A percentile compares a stretch with the other conserved stretches of the same genome.
Conservation (phyloP, 805 yeast species). For the Candida vartiovaarae region DNA sequence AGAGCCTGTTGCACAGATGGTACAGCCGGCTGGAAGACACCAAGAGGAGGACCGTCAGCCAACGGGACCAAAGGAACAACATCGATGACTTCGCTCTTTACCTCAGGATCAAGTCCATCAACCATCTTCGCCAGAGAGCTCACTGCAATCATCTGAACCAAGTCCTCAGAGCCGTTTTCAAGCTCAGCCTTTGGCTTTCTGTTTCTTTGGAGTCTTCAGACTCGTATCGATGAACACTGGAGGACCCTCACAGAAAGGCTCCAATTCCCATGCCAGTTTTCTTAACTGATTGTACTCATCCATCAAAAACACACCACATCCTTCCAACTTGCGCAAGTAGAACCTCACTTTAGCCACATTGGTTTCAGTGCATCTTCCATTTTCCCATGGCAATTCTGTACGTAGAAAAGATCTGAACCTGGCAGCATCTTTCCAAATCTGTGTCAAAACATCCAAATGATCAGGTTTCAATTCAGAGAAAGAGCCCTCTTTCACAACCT, state of each 20-base stretch:
- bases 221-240: constrained; percentile 21
- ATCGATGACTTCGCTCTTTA: too few relatives aligned
- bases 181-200: too few relatives aligned
- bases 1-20: too few relatives aligned
- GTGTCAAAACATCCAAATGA: constrained; percentile 22
- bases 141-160: not conserved
- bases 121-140: not conserved
- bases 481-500: constrained; percentile 23
- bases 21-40: too few relatives aligned
- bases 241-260: constrained; percentile 24
- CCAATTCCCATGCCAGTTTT: constrained; percentile 20
- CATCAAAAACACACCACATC: constrained; percentile 29
- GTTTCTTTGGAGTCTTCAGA: constrained; percentile 16
- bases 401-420: constrained; percentile 18
- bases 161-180: not conserved
- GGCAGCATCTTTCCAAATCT: constrained; percentile 13
- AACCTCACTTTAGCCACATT: constrained; percentile 29
- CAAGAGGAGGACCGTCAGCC: too few relatives aligned
- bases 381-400: constrained; percentile 12
- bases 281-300: constrained; percentile 28
- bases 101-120: too few relatives aligned
- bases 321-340: constrained; percentile 42
- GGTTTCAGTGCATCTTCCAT: constrained; percentile 19
- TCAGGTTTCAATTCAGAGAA: constrained; percentile 27
- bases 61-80: too few relatives aligned